Conservation (phyloP, 306 rosid species). For the Vigna nakashimae region DNA sequence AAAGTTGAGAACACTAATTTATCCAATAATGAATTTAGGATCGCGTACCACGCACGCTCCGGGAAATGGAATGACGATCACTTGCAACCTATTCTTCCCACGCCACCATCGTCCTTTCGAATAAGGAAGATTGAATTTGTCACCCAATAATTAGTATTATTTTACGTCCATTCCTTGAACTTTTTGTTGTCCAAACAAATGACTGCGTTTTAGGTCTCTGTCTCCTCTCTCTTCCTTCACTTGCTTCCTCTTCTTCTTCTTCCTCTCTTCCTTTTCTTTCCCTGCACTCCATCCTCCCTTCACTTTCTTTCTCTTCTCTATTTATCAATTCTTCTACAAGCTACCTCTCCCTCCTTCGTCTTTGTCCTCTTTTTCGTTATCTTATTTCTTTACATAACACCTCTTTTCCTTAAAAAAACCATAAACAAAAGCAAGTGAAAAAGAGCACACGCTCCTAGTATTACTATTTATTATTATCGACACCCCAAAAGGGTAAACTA, state of each 20-base stretch:
- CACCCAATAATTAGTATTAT: constrained; percentile 52
- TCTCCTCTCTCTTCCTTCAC: constrained; percentile 21
- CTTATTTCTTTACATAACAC: constrained; percentile 18
- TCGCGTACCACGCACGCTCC: constrained; percentile 57
- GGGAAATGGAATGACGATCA: constrained; percentile 32
- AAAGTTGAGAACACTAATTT: not conserved
- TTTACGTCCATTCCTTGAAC: constrained; percentile 31
- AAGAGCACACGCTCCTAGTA: constrained; percentile 34
- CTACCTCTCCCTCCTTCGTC: not conserved
- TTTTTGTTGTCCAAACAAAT: constrained; percentile 52
- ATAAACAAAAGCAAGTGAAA: constrained; percentile 48
- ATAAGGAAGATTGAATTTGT: constrained; percentile 39
- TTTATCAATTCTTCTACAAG: constrained; percentile 31
- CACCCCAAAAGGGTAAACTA: constrained; percentile 21
- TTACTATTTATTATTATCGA: constrained; percentile 31
- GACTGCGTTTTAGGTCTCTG: constrained; percentile 61
- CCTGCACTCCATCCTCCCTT: constrained; percentile 54
- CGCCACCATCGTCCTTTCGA: constrained; percentile 29
- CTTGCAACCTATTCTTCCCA: not conserved
- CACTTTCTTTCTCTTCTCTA: constrained; percentile 6
- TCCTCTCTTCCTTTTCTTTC: constrained; percentile 50
- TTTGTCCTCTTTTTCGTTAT: not conserved
- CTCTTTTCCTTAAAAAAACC: constrained; percentile 60
- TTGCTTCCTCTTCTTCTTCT: not conserved
- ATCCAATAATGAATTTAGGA: not conserved